These are phyloP conservation scores for Gleditsia sinensis DNA, from an alignment of 306 rosid species.

Conservation along the genomic window DNA sequence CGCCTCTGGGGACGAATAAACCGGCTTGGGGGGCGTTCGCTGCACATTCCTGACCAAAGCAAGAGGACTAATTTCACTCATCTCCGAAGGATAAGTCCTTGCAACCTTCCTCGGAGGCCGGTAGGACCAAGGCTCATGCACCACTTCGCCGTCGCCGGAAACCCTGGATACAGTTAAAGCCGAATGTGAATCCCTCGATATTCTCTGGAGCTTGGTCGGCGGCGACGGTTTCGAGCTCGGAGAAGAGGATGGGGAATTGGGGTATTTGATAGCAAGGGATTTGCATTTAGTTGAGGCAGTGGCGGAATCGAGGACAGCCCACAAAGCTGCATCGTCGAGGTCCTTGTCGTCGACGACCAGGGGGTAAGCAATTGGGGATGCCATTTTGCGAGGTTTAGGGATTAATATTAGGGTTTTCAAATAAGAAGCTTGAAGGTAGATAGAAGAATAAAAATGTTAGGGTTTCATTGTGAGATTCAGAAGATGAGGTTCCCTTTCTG, in stretches of 20 bases:
- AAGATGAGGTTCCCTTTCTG: slow-evolving; percentile 11
- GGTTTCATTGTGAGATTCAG: not conserved
- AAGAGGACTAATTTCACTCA: slow-evolving; percentile 56
- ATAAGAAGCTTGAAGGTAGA: not conserved
- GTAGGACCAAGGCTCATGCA: slow-evolving; percentile 67
- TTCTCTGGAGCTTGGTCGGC: slow-evolving; percentile 38
- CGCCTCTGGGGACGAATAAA: slow-evolving; percentile 54
- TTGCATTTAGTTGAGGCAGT: slow-evolving; percentile 61
- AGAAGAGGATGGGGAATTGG: slow-evolving; percentile 34
- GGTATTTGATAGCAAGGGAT: slow-evolving; percentile 50
- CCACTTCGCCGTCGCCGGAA: slow-evolving; percentile 55
- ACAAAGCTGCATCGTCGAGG: slow-evolving; percentile 82
- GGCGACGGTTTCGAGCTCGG: slow-evolving; percentile 54
- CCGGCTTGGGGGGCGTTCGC: slow-evolving; percentile 49
- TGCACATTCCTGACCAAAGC: slow-evolving; percentile 53
- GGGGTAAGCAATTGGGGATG: slow-evolving; percentile 49
- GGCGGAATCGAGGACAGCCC: slow-evolving; percentile 94
- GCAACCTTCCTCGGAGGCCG: slow-evolving; percentile 69
- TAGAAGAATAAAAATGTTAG: not conserved
- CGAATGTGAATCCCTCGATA: slow-evolving; percentile 32
- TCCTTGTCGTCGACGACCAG: slow-evolving; percentile 71
- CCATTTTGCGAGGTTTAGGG: slow-evolving; percentile 32
- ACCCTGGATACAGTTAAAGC: slow-evolving; percentile 29
- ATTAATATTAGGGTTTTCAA: slow-evolving; percentile 6
- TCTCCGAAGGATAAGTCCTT: slow-evolving; percentile 43